Evolutionary conservation across 495 filamentous ascomycete species (phyloP), one percentile per base, ranked within the genome.

Genomic region (Penicillium coprophilum): DNA sequence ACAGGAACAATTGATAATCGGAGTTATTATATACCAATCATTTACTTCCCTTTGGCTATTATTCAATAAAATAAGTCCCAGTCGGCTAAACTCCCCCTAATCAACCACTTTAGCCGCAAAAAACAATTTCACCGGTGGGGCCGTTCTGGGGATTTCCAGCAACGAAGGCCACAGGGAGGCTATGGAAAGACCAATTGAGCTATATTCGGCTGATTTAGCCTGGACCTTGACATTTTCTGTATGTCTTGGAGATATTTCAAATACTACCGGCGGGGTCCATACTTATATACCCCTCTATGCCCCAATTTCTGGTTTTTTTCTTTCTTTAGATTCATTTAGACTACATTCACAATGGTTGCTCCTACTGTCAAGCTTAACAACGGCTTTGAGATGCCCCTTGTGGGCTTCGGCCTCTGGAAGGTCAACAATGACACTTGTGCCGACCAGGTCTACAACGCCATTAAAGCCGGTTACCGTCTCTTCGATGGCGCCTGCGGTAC

Each of bases 401-500:
- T 96, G 67, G 91, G 91, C 71, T 85, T 85, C 55, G 81, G 81
- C 56, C 81, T 95, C 46, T 96, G 91, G 91, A 96, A 94, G 78
- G 87, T 95, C 62, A 85, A 85, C 74, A 90, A 88, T 57, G 82
- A 84, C 34, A 87, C 84, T 48, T 86, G 83, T 67, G 84, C 90
- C 64, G 87, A 93, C 64, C 85, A 83, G 61, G 85, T 96, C 61
- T 94, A 95, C 78, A 83, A 92, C 55, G 91, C 91, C 64, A 93
- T 96, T 79, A 94, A 94, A 76, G 76, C 83, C 28, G 91, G 91
- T 24, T 96, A 96, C 77, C 82, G 91, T 55, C 80, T 92, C 34
- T 90, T 95, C 59, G 91, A 96, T 60, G 91, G 91, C 60, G 91
- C 91, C 55, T 89, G 85, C 69, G 91, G 89, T 92, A 80, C 61